A percentile compares a stretch with the other conserved stretches of the same genome.
Conservation (phyloP, 1,284 basidiomycete genomes). For the Cryptococcus amylolentus region DNA sequence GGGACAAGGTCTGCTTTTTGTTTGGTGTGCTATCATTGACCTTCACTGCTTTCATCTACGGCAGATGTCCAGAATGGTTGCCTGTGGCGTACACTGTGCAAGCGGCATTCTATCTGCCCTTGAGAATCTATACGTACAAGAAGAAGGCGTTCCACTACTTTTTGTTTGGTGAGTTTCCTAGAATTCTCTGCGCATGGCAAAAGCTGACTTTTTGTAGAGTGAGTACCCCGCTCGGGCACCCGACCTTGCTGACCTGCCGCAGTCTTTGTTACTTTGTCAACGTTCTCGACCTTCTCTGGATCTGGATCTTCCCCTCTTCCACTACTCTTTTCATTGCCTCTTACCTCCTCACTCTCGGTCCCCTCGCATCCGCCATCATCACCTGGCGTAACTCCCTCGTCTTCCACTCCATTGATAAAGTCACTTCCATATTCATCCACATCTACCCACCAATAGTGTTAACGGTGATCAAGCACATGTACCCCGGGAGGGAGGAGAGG, state of each 20-base stretch:
- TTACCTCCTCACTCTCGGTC: constrained; percentile 79
- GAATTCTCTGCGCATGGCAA: not conserved
- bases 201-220: constrained; percentile 13
- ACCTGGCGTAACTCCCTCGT: constrained; percentile 95
- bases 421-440: constrained; percentile 85
- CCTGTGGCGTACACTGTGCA: constrained; percentile 60
- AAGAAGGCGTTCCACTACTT: constrained; percentile 87
- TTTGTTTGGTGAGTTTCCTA: constrained; percentile 63
- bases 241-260: not conserved
- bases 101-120: constrained; percentile 69
- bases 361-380: constrained; percentile 85
- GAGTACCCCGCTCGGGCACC: not conserved
- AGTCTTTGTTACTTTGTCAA: constrained; percentile 80
- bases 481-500: constrained; percentile 53
- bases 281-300: constrained; percentile 80
- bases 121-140: constrained; percentile 79
- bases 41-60: constrained; percentile 75
- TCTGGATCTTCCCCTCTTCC: constrained; percentile 76
- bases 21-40: constrained; percentile 85
- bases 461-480: constrained; percentile 63
- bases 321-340: constrained; percentile 75
- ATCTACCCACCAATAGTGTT: constrained; percentile 79
- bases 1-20: constrained; percentile 80
- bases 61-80: constrained; percentile 73
- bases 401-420: constrained; percentile 90